Conservation (phyloP, 495 filamentous ascomycete genomes). For the Aspergillus olivimuriae region DNA sequence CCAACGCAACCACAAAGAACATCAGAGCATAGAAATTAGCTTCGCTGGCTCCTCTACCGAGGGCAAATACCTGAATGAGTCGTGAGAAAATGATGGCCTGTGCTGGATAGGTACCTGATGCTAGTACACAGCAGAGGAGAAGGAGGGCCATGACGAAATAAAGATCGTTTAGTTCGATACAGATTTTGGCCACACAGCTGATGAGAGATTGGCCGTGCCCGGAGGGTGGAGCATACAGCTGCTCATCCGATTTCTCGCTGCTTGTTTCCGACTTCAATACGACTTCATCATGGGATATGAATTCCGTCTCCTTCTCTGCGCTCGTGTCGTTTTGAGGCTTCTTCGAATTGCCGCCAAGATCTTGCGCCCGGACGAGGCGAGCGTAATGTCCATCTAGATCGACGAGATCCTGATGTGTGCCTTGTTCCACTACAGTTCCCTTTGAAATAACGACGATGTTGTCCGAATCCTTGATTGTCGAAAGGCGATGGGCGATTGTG, state of each 20-base stretch:
- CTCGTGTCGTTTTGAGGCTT: neutral
- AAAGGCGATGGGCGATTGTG: conserved; percentile 42
- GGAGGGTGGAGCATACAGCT: neutral
- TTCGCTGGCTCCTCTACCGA: neutral
- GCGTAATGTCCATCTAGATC: conserved; percentile 32
- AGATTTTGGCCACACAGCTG: neutral
- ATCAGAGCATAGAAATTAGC: conserved; percentile 42
- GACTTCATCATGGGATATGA: neutral
- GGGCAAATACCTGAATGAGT: neutral
- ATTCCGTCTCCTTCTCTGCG: neutral
- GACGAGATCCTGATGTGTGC: conserved; percentile 34
- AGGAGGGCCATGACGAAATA: neutral
- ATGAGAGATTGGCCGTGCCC: neutral
- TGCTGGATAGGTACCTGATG: neutral
- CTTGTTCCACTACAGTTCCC: conserved; percentile 41
- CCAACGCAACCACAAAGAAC: conserved; percentile 47
- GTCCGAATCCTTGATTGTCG: conserved; percentile 45
- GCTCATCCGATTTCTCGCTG: neutral
- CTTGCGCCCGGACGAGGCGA: conserved; percentile 23
- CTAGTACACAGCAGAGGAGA: neutral
- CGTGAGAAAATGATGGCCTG: neutral
- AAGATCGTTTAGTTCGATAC: neutral
- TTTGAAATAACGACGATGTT: conserved; percentile 40
- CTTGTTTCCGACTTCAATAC: neutral
- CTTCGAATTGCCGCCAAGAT: conserved; percentile 3